These are phyloP conservation scores for Venturia carpophila DNA, from an alignment of 2,329 filamentous ascomycete genomes.

Conservation along the genomic window DNA sequence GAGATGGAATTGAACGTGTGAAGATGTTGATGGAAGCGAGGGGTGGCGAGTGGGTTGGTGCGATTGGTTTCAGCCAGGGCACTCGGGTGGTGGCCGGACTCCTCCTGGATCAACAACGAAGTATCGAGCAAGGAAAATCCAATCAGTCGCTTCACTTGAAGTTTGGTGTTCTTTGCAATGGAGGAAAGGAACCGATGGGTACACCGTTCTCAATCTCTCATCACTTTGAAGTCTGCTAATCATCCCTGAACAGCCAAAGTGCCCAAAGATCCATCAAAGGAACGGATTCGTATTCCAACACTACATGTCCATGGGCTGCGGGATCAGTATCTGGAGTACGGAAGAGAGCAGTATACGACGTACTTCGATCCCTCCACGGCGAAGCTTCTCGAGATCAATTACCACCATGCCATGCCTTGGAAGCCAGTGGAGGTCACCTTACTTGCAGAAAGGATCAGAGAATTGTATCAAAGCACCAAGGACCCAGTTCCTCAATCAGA, in stretches of 20 bases:
- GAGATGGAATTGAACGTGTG: constrained; percentile 15
- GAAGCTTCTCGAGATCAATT: constrained; percentile 17
- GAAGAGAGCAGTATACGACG: constrained; percentile 12
- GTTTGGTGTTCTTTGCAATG: constrained; percentile 9
- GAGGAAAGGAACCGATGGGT: background rate
- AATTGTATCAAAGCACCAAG: constrained; percentile 2
- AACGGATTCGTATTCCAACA: constrained; percentile 17
- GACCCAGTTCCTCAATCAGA: background rate
- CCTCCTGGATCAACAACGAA: constrained; percentile 17
- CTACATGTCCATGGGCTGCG: constrained; percentile 18
- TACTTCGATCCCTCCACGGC: constrained; percentile 16
- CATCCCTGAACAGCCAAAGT: background rate
- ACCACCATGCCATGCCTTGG: constrained; percentile 20
- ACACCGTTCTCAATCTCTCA: background rate
- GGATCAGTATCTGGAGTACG: constrained; percentile 11
- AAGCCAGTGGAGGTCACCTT: background rate
- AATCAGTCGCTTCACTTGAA: background rate
- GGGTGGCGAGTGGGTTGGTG: constrained; percentile 13
- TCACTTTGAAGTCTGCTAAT: background rate
- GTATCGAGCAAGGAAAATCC: background rate
- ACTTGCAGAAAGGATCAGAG: constrained; percentile 14
- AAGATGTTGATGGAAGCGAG: constrained; percentile 13
- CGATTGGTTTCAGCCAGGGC: constrained; percentile 17
- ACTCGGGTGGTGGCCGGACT: constrained; percentile 15
- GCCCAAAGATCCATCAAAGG: background rate